Evolutionary conservation across 164 flowering plant genomes (phyloP).

Genomic region (Brasenia schreberi): DNA sequence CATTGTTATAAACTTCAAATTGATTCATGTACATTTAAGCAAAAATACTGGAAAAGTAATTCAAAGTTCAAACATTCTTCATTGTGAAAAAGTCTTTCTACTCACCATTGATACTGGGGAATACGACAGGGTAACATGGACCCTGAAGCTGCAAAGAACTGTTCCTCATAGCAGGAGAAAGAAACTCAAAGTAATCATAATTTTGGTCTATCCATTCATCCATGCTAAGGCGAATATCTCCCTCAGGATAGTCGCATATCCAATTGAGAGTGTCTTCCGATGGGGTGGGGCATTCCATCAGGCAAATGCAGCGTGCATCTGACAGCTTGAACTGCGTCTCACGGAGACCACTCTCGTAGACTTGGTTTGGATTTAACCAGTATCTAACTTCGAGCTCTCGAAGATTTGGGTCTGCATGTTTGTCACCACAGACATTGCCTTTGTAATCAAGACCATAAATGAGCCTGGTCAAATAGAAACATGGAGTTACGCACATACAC

Average conservation of each 20-base stretch:
- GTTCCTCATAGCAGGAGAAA: slow-evolving; percentile 82
- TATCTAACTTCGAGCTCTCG: slow-evolving; percentile 67
- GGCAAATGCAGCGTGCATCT: slow-evolving; percentile 75
- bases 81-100: neutral
- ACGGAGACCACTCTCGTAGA: slow-evolving; percentile 74
- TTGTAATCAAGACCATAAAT: slow-evolving; percentile 87
- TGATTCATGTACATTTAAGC: too few relatives aligned
- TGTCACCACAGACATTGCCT: slow-evolving; percentile 88
- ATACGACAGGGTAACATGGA: slow-evolving; percentile 95
- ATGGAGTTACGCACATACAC: too few relatives aligned
- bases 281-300: slow-evolving; percentile 83
- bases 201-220: slow-evolving; percentile 87
- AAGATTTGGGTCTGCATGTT: slow-evolving; percentile 65
- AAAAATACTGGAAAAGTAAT: too few relatives aligned
- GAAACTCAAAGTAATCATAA: slow-evolving; percentile 79
- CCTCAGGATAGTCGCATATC: slow-evolving; percentile 99
- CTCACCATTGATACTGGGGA: slow-evolving; percentile 95
- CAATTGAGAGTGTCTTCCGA: slow-evolving; percentile 77
- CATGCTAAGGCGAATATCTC: slow-evolving; percentile 50
- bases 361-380: slow-evolving; percentile 90
- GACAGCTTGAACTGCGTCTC: slow-evolving; percentile 46
- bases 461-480: slow-evolving; percentile 32
- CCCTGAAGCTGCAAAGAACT: slow-evolving; percentile 93
- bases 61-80: too few relatives aligned
- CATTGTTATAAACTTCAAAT: too few relatives aligned